A percentile compares a stretch with the other conserved stretches of the same genome.
Evolutionary conservation across 2,329 filamentous ascomycete species (phyloP).

Genomic region (Diaporthe ampelina): DNA sequence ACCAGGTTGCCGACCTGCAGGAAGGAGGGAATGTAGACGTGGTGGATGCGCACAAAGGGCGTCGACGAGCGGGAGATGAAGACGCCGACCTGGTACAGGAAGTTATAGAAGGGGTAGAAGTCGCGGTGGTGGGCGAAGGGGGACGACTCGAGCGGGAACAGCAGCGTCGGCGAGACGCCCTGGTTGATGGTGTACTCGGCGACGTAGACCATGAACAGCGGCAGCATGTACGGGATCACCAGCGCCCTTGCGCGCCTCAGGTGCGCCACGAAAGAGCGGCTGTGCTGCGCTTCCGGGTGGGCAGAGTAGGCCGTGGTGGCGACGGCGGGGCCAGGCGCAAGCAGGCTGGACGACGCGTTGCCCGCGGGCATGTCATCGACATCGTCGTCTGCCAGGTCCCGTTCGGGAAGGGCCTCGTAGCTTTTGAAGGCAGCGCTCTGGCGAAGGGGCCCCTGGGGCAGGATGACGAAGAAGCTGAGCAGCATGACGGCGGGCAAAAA

Average conservation of each 20-base stretch:
- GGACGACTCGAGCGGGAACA: constrained; percentile 83
- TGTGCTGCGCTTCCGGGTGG: constrained; percentile 47
- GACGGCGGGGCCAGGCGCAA: constrained; percentile 59
- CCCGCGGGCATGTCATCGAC: constrained; percentile 53
- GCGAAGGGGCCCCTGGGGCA: constrained; percentile 78
- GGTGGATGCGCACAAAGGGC: constrained; percentile 85
- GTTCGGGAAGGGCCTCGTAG: constrained; percentile 67
- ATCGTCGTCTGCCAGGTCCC: constrained; percentile 54
- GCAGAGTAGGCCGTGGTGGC: constrained; percentile 57
- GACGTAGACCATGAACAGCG: constrained; percentile 91
- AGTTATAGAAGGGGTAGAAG: constrained; percentile 95
- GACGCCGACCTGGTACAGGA: constrained; percentile 94
- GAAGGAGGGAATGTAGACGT: constrained; percentile 84
- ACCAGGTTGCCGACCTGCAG: constrained; percentile 85
- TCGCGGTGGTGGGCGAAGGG: constrained; percentile 86
- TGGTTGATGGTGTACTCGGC: constrained; percentile 99
- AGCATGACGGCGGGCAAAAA: constrained; percentile 87
- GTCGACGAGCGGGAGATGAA: constrained; percentile 94
- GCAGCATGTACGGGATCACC: constrained; percentile 88
- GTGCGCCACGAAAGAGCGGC: constrained; percentile 59
- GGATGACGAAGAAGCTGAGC: constrained; percentile 84
- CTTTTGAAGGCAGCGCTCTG: constrained; percentile 58
- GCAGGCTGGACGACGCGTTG: constrained; percentile 63
- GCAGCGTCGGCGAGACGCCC: constrained; percentile 88
- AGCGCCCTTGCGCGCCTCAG: constrained; percentile 77